A percentile compares a stretch with the other conserved stretches of the same genome.
These are phyloP conservation scores for Chalciporus piperatoides DNA, from an alignment of 1,284 basidiomycete genomes.

Conservation along the genomic window DNA sequence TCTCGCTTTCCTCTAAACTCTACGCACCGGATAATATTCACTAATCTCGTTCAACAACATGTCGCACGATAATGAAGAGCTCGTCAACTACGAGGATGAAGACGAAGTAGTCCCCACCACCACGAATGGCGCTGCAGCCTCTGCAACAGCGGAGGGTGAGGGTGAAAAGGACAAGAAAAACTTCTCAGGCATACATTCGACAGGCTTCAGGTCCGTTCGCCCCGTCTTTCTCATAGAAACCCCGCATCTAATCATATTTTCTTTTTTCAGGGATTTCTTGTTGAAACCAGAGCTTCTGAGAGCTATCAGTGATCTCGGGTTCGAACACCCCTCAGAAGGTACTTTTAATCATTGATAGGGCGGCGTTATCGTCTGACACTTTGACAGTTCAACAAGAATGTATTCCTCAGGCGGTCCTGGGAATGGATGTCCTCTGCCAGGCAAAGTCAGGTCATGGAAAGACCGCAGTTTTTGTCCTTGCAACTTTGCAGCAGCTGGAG, in stretches of 20 bases:
- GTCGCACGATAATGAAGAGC: constrained; percentile 80
- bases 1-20: constrained; percentile 14
- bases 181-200: constrained; percentile 96
- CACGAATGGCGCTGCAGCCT: constrained; percentile 46
- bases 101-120: constrained; percentile 64
- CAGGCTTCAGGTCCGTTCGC: constrained; percentile 77
- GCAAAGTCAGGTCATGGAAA: constrained; percentile 99
- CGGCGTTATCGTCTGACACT: constrained; percentile 11
- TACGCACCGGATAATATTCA: constrained; percentile 13
- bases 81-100: constrained; percentile 94
- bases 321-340: constrained; percentile 99
- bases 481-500: constrained; percentile 97
- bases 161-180: constrained; percentile 91
- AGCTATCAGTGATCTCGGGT: constrained; percentile 98
- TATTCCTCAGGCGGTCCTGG: constrained; percentile 98
- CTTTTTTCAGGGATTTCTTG: constrained; percentile 77
- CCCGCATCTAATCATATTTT: not conserved
- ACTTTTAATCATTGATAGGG: constrained; percentile 17
- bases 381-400: constrained; percentile 97
- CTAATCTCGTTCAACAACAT: constrained; percentile 34
- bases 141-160: constrained; percentile 52
- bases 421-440: constrained; percentile 99
- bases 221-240: too few species aligned
- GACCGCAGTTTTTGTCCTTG: constrained; percentile 98
- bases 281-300: constrained; percentile 96